Evolutionary conservation across 2,329 filamentous ascomycete genomes (phyloP), one percentile per base, ranked within the genome.

Genomic region (Claviceps sp.): DNA sequence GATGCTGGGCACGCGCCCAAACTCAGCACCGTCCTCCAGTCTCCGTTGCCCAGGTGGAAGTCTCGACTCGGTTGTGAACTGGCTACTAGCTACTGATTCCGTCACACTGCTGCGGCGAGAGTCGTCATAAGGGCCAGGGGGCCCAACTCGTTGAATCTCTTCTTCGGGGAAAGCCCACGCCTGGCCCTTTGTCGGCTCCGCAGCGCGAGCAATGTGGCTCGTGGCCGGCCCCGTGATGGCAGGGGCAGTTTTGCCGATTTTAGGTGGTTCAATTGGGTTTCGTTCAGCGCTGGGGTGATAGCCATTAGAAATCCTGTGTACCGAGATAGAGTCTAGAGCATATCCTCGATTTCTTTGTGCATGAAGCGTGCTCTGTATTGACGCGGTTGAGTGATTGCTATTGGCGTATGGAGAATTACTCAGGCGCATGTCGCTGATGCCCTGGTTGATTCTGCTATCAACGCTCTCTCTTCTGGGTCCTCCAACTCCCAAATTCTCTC

Each of bases 91-190:
- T 53, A 90, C 73, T 0, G 87, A 90, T 20, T 88, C 84, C 38
- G 86, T 83, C 54, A 87, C 78, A 59, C 85, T 89, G 63, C 85
- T 89, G 55, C 85, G 79, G 54, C 86, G 76, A 9, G 86, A 89
- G 52, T 82, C 79, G 45, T 77, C 69, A 40, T 79, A 79, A 47
- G 72, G 69, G 42, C 51, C 46, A 58, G 74, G 38, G 67, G 71
- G 53, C 62, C 57, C 55, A 14, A 74, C 62, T 51, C 75, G 68
- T 54, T 78, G 74, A 3, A 85, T 80, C 50, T 82, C 78, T 51
- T 85, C 81, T 61, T 88, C 86, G 1, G 87, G 86, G 59, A 90
- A 90, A 58, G 87, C 87, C 86, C 87, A 91, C 4, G 87, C 84
- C 64, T 85, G 86, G 63, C 87, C 87, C 65, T 89, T 89, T 11